Conservation (phyloP, 495 filamentous ascomycete genomes). For the Hypoxylon fuscum region DNA sequence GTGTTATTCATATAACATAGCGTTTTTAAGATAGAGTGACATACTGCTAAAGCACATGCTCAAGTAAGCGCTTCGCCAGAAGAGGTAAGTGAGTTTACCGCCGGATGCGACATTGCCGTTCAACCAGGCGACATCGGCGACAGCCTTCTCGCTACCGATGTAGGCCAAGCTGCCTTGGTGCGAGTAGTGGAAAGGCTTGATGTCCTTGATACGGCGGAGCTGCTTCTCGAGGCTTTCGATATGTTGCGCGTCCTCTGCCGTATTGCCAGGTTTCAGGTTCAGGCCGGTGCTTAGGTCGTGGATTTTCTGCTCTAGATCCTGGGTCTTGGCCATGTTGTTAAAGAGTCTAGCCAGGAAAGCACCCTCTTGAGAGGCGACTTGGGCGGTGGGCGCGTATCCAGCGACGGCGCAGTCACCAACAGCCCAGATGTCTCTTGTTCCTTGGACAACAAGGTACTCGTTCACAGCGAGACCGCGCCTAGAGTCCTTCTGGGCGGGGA, state of each 20-base stretch:
- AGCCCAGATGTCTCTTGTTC: conserved; percentile 92
- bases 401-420: conserved; percentile 87
- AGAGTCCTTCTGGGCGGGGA: conserved; percentile 94
- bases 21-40: conserved; percentile 49
- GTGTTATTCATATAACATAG: conserved; percentile 7
- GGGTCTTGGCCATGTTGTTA: conserved; percentile 96
- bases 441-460: conserved; percentile 98
- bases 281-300: conserved; percentile 63
- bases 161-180: conserved; percentile 97
- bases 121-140: conserved; percentile 97
- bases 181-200: conserved; percentile 96
- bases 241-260: conserved; percentile 74
- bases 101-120: conserved; percentile 93
- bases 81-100: conserved; percentile 84
- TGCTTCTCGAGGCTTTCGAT: conserved; percentile 87
- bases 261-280: conserved; percentile 60
- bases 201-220: conserved; percentile 86
- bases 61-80: conserved; percentile 97
- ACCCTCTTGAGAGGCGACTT: conserved; percentile 96
- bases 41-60: conserved; percentile 99
- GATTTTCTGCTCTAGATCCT: conserved; percentile 78
- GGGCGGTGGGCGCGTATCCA: conserved; percentile 97
- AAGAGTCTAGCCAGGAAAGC: conserved; percentile 94
- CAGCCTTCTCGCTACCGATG: conserved; percentile 96
- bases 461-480: conserved; percentile 95